These are phyloP conservation scores for Aureobasidium leucospermi DNA, from an alignment of 2,329 filamentous ascomycete species.

Conservation along the genomic window DNA sequence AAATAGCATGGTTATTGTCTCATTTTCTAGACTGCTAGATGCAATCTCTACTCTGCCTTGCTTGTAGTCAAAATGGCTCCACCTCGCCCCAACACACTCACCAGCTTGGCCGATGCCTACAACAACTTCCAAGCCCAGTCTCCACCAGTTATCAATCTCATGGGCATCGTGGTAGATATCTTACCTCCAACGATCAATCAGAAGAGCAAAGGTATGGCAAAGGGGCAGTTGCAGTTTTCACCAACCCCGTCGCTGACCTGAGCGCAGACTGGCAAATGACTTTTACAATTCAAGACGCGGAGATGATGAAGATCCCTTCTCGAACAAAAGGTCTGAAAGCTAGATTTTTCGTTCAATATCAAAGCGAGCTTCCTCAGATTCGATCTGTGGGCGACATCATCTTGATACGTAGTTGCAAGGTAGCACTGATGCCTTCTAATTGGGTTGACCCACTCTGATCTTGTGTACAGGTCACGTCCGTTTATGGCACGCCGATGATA, in stretches of 20 bases:
- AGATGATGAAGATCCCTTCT: constrained; percentile 15
- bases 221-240: background rate
- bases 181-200: constrained; percentile 46
- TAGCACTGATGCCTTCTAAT: background rate
- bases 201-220: constrained; percentile 42
- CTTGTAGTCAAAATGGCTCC: background rate
- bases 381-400: constrained; percentile 54
- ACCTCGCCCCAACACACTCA: constrained; percentile 9
- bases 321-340: constrained; percentile 40
- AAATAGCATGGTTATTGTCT: too few relatives aligned
- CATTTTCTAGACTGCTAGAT: background rate
- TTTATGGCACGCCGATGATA: background rate
- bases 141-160: constrained; percentile 45
- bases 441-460: constrained; percentile 6
- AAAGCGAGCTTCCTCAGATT: constrained; percentile 31
- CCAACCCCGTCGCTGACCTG: background rate
- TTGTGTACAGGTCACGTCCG: background rate
- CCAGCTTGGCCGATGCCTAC: background rate
- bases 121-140: constrained; percentile 12
- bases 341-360: constrained; percentile 52
- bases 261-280: constrained; percentile 23
- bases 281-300: constrained; percentile 33
- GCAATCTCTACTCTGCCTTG: background rate
- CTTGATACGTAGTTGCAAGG: constrained; percentile 43
- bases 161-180: constrained; percentile 64